Conservation (phyloP, 179 eudicot species). For the Carnegiea gigantea region DNA sequence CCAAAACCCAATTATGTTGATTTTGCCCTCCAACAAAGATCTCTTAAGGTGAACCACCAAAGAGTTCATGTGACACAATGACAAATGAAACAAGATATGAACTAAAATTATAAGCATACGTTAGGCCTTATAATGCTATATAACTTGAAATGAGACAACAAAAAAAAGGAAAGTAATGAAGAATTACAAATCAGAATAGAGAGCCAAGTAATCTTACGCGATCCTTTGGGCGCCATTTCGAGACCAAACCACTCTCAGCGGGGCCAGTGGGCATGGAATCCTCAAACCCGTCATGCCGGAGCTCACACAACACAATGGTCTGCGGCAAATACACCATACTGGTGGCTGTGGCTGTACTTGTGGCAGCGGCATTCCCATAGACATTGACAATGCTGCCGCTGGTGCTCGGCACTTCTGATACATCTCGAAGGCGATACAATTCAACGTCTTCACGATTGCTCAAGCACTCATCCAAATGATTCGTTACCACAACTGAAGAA, state of each 20-base stretch:
- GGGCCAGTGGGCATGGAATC: slow-evolving; percentile 68
- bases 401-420: slow-evolving; percentile 43
- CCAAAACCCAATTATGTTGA: no score
- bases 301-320: slow-evolving; percentile 76
- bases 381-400: slow-evolving; percentile 17
- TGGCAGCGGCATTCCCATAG: slow-evolving; percentile 22
- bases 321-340: slow-evolving; percentile 85
- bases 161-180: neutral
- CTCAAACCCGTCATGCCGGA: slow-evolving; percentile 81
- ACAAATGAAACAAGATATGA: neutral
- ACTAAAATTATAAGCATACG: neutral
- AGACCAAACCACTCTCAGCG: slow-evolving; percentile 78
- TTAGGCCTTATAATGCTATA: neutral
- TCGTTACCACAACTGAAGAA: slow-evolving; percentile 44
- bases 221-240: slow-evolving; percentile 93
- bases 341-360: slow-evolving; percentile 28
- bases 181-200: neutral
- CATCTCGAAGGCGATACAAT: slow-evolving; percentile 12
- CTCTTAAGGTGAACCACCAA: neutral
- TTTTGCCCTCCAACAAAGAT: no score
- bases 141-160: neutral
- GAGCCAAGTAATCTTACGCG: slow-evolving; percentile 48
- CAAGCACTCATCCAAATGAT: slow-evolving; percentile 47
- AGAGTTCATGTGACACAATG: neutral
- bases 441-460: slow-evolving; percentile 36